Percentiles rank a stretch among this genome's conserved stretches.
Evolutionary conservation across 2,329 filamentous ascomycete species (phyloP).

Genomic region (Didymella lethalis): DNA sequence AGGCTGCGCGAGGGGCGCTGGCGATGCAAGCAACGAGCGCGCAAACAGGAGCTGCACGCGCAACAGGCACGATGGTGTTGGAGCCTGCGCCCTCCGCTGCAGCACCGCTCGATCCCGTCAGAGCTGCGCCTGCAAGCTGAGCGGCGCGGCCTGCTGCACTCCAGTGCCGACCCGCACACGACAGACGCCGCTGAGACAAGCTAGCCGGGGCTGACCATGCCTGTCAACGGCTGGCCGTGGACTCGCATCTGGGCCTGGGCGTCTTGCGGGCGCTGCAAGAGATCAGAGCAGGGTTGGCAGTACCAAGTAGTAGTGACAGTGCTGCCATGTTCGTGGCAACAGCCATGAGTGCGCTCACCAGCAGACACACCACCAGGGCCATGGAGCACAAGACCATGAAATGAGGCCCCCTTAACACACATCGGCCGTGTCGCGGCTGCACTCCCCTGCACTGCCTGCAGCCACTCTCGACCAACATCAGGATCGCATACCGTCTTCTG

Average conservation of each 20-base stretch:
- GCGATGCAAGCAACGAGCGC: background rate
- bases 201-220: slow-evolving; percentile 9
- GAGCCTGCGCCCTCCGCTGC: slow-evolving; percentile 6
- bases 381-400: background rate
- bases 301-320: background rate
- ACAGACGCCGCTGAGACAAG: slow-evolving; percentile 16
- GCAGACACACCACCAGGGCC: background rate
- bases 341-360: background rate
- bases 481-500: background rate
- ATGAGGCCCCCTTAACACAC: background rate
- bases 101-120: background rate
- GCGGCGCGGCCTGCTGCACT: slow-evolving; percentile 8
- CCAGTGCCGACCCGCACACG: slow-evolving; percentile 1
- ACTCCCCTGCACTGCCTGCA: slow-evolving; percentile 13
- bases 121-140: slow-evolving; percentile 1
- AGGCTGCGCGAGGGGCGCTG: background rate
- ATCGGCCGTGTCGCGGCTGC: slow-evolving; percentile 2
- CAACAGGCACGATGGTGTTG: slow-evolving; percentile 1
- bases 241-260: background rate
- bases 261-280: background rate
- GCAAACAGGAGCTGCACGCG: background rate
- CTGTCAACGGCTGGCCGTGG: slow-evolving; percentile 4
- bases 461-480: background rate
- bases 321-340: background rate
- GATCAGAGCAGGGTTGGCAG: background rate